Evolutionary conservation across 2,329 filamentous ascomycete species (phyloP), one percentile per base, ranked within the genome.

Genomic region (Xylariales sp.): DNA sequence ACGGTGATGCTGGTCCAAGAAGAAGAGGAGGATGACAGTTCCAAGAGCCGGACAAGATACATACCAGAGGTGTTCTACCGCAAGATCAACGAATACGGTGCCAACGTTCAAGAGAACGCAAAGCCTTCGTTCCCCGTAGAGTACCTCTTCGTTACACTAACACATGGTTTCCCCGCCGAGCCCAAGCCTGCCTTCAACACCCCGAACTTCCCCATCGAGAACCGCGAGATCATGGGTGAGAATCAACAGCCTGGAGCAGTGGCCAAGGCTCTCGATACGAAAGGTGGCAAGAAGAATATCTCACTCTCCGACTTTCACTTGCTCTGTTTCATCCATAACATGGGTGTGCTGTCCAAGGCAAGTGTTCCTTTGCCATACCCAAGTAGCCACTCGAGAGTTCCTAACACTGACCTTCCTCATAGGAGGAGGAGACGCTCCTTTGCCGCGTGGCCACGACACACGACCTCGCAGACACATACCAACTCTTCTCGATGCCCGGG

Each of bases 1-100:
- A 82, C 79, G 5, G 83, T 91, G 39, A 96, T 98, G 91, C 78
- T 98, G 33, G 93, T 98, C 4, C 88, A 90, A 47, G 85, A 86
- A 18, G 91, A 97, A 59, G 86, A 91, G 45, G 89, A 96, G 53
- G 86, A 90, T 38, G 84, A 89, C 49, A 80, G 71, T 51, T 80
- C 69, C 42, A 71, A 65, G 37, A 84, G 76, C 60, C 81, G 80
- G 42, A 82, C 84, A 18, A 79, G 90, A 54, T 98, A 98, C 59
- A 95, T 98, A 16, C 93, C 93, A 1, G 93, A 98, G 57, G 91
- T 98, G 4, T 98, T 97, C 66, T 98, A 94, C 68, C 82, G 91
- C 47, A 83, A 80, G 52, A 88, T 95, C 64, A 98, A 98, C 63
- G 91, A 98, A 62, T 95, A 98, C 59, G 90, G 90, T 24, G 88